Base-by-base conservation (phyloP, 2,329 filamentous ascomycete species). In the Parascedosporium putredinis region DNA sequence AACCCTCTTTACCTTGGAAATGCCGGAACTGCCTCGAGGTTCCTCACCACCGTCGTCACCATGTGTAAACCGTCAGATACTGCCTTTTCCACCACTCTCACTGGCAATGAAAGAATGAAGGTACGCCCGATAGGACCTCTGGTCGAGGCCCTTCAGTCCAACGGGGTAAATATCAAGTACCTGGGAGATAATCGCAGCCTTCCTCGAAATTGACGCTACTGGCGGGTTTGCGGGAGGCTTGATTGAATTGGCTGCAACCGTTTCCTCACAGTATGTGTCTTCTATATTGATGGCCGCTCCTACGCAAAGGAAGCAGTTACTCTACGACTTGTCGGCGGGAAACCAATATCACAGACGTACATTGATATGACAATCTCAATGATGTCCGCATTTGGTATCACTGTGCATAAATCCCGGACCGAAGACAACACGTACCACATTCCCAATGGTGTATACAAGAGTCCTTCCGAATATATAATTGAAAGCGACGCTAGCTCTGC, bases 281-380 rank as follows among this genome's bases (percentile, higher is more conserved):
- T 96, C 91, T 1, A 82, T 98, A 55, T 74, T 98, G 47, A 94
- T 98, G 88, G 94, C 89, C 52, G 93, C 93, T 0, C 93, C 0
- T 98, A 97, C 61, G 93, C 93, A 43, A 96, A 95, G 68, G 83
- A 89, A 54, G 87, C 91, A 0, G 90, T 98, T 33, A 96, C 88
- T 0, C 71, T 98, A 56, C 84, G 83, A 36, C 76, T 98, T 34
- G 84, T 97, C 10, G 93, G 93, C n/a, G 93, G 90, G 50, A 97
- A 95, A 65, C 91, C 93, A 40, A 95, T 98, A 56, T 97, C 91
- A 1, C 90, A 97, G 63, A 82, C 84, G 2, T 98, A 98, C 65
- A 97, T 98, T 60, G 89, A 98, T 63, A 97, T 98, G 91, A 98
- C 93, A 2, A 89, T 94, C 49, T 79, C 89, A 14, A 98, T 98